Base-by-base conservation (phyloP, 192 early-diverging fungal genomes). In the Entomortierella parvispora region DNA sequence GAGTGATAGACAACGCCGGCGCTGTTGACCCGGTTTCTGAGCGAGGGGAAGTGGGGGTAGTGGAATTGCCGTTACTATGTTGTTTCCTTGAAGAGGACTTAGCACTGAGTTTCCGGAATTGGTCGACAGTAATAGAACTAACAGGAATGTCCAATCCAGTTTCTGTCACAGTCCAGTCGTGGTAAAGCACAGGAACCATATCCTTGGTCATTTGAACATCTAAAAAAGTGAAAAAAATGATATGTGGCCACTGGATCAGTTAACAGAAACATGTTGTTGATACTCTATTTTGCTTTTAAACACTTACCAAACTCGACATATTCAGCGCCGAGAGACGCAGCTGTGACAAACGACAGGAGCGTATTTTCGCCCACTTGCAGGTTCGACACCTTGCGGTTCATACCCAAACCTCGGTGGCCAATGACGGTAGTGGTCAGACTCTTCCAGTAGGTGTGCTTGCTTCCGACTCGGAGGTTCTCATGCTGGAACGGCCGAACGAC, bases 201-300 rank as follows among this genome's bases (percentile, higher is more conserved):
- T 98, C 96, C 63, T 93, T 93, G 10, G 95, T 95, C 64, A 98
- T 78, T 84, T 98, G 97, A 20, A 95, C 94, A 67, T 98, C 95
- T 91, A 55, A 28, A 11, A 1, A 9, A 20, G 11, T 28, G 47
- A 15, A 29, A 50, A 37, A 17, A 8, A n/a, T 17, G 32, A 45
- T 48, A 66, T 29, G 22, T 48, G 22, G 17, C 20, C 20, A 15
- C 28, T 33, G 11, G 32, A 48, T 32, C n/a, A 40, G 29, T 2
- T 34, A 15, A 11, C 37, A 34, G 17, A 32, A 32, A 5, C 25
- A 47, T 17, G 15, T 6, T 29, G 31, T 8, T 0, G 20, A 4
- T 31, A 33, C 26, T 17, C 14, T 5, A 3, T 47, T 18, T 31
- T 11, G 50, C 49, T 11, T n/a, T 31, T 57, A 50, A 64, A 12